Evolutionary conservation across 768 basidiomycete genomes (phyloP), one percentile per base, ranked within the genome.

Genomic region (Pisolithus marmoratus): DNA sequence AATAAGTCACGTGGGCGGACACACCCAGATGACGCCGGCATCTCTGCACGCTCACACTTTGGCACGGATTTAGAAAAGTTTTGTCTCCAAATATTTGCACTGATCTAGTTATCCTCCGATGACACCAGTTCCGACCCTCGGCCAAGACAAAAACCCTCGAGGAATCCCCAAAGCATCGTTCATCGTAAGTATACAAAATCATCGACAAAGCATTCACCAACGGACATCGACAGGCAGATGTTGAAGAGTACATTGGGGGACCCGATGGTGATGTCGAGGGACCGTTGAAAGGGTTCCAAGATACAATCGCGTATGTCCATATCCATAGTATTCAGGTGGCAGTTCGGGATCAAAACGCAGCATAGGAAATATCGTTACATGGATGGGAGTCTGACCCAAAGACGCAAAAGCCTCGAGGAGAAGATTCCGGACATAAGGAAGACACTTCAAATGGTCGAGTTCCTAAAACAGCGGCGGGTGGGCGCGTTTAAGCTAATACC

Each of bases 361-460:
- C 67, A 63, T 72, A 99, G 95, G 60, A 98, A 99, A 77, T 98
- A 99, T 75, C 87, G 90, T 46, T 97, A 95, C 72, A 98, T 99
- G 95, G 95, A 98, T 59, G 72, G 82, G 15, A 94, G 83, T 64
- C 74, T 94, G 46, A 74, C 83, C 6, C 87, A 92, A 62, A 80
- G 94, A 43, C 77, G 87, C 49, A 77, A 77, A 48, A 82, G 86
- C 17, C 76, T 97, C 5, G 87, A 94, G 59, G 89, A 91, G 55
- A 98, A 99, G 77, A 94, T 97, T 36, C 94, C 95, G 0, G 96
- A 99, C 67, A 92, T 98, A 62, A 81, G 81, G 61, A 93, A 94
- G 73, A 97, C 94, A 2, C 71, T 99, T 40, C 77, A 77, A 55
- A 95, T 97, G 82, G 91, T 97, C 20, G 82, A 87, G 62, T 90